phyloP scores from a whole-genome alignment of 1,284 basidiomycete genomes.

The Trametes versicolor region DNA sequence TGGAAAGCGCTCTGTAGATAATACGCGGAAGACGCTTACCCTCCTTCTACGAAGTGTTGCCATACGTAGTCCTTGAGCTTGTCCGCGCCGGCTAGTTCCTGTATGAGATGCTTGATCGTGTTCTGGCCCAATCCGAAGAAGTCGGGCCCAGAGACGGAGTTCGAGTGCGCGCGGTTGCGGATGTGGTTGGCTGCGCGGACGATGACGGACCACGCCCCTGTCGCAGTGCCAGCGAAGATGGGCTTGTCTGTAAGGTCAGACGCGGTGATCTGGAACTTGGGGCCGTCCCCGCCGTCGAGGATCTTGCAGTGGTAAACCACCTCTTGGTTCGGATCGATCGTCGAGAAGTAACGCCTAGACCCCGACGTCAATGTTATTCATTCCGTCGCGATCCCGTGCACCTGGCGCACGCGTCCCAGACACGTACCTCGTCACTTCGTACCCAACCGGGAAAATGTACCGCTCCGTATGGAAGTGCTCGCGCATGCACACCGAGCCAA shows the following conservation, averaged over 20 bases:
- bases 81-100: slow-evolving; percentile 77
- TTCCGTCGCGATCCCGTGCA: slow-evolving; percentile 17
- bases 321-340: slow-evolving; percentile 67
- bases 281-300: slow-evolving; percentile 81
- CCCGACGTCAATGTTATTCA: slow-evolving; percentile 23
- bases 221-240: slow-evolving; percentile 83
- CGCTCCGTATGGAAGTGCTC: slow-evolving; percentile 86
- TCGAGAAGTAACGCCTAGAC: slow-evolving; percentile 77
- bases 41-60: slow-evolving; percentile 84
- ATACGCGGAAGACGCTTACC: slow-evolving; percentile 58
- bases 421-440: slow-evolving; percentile 76
- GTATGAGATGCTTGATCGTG: slow-evolving; percentile 86
- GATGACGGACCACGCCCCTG: slow-evolving; percentile 83
- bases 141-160: slow-evolving; percentile 85
- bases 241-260: slow-evolving; percentile 72
- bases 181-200: slow-evolving; percentile 82
- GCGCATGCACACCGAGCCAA: slow-evolving; percentile 79
- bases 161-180: slow-evolving; percentile 80
- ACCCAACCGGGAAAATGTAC: slow-evolving; percentile 87
- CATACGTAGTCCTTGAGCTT: slow-evolving; percentile 80
- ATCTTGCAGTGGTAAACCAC: slow-evolving; percentile 85
- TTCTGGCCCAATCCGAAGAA: slow-evolving; percentile 87
- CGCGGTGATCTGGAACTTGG: slow-evolving; percentile 82
- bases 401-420: background rate
- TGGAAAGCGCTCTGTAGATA: background rate